These are phyloP conservation scores for Falciphora oryzae DNA, from an alignment of 2,329 filamentous ascomycete genomes.

Conservation along the genomic window DNA sequence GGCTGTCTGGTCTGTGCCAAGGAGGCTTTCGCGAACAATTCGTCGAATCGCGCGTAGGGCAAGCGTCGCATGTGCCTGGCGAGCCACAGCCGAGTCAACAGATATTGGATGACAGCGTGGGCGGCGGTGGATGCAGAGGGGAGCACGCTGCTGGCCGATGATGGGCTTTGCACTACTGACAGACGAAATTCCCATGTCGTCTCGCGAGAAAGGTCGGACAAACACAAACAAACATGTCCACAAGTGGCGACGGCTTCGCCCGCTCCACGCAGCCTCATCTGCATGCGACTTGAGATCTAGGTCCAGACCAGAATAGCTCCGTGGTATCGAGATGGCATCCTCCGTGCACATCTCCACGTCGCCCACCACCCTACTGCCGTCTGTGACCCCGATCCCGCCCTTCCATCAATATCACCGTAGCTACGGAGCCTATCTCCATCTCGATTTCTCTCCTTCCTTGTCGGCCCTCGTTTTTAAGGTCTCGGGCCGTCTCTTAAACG, in stretches of 20 bases:
- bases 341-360: too few relatives aligned
- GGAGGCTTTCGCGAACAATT: not conserved
- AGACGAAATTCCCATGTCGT: not conserved
- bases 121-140: not conserved
- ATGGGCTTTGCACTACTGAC: too few relatives aligned
- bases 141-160: not conserved
- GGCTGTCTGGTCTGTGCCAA: not conserved
- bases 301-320: not conserved
- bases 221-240: conserved; percentile 4
- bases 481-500: too few relatives aligned
- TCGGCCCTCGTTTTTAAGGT: not conserved
- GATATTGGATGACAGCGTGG: not conserved
- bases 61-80: too few relatives aligned
- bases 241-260: not conserved
- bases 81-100: too few relatives aligned
- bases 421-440: not conserved
- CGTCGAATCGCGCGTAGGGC: not conserved
- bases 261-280: not conserved
- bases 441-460: not conserved
- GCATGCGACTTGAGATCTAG: not conserved
- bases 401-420: not conserved
- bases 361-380: too few relatives aligned
- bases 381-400: too few relatives aligned
- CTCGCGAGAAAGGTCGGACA: not conserved
- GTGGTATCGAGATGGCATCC: too few relatives aligned